Base-by-base conservation (phyloP, 1,139 yeast genomes). In the Suhomyces yuchorum region DNA sequence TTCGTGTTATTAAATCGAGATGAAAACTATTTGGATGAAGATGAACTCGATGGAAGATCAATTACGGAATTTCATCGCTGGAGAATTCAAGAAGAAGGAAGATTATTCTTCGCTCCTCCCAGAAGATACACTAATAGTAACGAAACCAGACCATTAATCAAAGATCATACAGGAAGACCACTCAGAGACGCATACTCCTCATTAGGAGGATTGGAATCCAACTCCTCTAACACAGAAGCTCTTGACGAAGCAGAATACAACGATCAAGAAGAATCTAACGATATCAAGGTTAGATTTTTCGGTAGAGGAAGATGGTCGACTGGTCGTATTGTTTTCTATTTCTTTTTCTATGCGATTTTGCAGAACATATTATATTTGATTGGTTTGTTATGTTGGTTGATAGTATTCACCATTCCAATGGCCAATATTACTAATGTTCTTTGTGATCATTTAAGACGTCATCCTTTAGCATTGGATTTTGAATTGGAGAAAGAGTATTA, bases 251-350 rank as follows among this genome's bases (percentile, higher is more conserved):
- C 68, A 30, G 70, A 74, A 4, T 71, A 67, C 22, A 6, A 30
- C 6, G 30, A 19, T 12, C 39, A 32, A 6, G 50, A 47, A 36
- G 75, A 70, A 2, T 50, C 45, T 11, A 53, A 55, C 41, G 77
- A 75, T 51, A 68, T 75, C 40, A 82, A 82, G 55, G 71, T 76
- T 30, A 71, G 99, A 51, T 75, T 83, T 46, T 93, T 93, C 65
- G 99, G 99, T 28, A 79, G 99, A 65, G 99, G 99, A 24, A 75
- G 83, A 55, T 93, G 99, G 99, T 84, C 87, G 18, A 64, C 85
- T 35, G 97, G 97, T 1, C 78, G 99, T 55, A 77, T 92, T 38
- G 64, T 85, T 14, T 93, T 91, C 61, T 93, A 84, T 61, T n/a
- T 84, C 3, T 80, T 81, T 58, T 92, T 84, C 62, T 91, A 92